Evolutionary conservation across 371 early-diverging fungal genomes (phyloP).

Genomic region (Nematocida homosporus): DNA sequence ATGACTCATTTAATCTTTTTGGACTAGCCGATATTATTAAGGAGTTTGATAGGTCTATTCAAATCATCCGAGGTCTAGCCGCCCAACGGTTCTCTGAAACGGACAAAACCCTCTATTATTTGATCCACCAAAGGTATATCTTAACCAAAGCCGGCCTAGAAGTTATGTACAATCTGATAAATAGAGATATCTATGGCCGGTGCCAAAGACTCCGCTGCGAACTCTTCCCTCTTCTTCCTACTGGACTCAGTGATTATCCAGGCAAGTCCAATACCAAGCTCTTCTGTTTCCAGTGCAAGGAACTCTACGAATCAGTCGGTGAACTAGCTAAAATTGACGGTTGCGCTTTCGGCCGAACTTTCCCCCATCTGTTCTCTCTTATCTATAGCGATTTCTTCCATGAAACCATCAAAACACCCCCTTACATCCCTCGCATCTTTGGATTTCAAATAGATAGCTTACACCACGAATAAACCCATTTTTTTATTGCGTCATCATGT

Average conservation of each 20-base stretch:
- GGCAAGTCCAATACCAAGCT: constrained; percentile 71
- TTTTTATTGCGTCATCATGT: constrained; percentile 60
- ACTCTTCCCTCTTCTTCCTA: constrained; percentile 74
- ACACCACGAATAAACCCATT: constrained; percentile 49
- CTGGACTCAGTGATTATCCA: constrained; percentile 78
- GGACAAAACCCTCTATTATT: constrained; percentile 70
- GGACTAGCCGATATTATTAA: constrained; percentile 76
- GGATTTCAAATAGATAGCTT: constrained; percentile 54
- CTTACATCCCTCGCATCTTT: constrained; percentile 54
- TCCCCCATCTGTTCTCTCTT: constrained; percentile 87
- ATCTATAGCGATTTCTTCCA: constrained; percentile 73
- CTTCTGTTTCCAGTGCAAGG: constrained; percentile 74
- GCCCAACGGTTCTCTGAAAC: constrained; percentile 14
- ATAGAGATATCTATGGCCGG: constrained; percentile 79
- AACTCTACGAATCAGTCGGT: constrained; percentile 76
- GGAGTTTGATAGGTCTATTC: constrained; percentile 75
- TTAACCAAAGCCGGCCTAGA: constrained; percentile 69
- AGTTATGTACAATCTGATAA: constrained; percentile 74
- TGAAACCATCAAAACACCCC: constrained; percentile 43
- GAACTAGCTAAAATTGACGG: constrained; percentile 78
- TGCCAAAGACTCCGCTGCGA: constrained; percentile 86
- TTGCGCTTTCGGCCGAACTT: constrained; percentile 89
- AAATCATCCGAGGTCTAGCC: constrained; percentile 71
- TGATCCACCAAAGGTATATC: constrained; percentile 72
- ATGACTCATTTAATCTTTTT: constrained; percentile 84